These are phyloP conservation scores for Rhododendron simsii DNA, from an alignment of 148 eudicot species.

Conservation along the genomic window DNA sequence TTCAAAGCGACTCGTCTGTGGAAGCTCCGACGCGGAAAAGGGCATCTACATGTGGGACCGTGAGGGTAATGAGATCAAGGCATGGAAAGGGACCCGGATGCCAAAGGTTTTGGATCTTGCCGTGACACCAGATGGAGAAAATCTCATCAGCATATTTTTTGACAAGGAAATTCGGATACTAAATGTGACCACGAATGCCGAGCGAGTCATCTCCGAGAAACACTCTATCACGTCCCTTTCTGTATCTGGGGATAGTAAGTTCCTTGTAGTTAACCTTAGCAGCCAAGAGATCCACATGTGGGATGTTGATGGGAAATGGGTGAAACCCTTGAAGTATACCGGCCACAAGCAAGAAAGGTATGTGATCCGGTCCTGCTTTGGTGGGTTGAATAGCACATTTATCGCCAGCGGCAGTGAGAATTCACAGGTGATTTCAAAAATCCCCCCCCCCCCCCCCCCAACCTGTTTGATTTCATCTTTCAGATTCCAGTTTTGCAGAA, in stretches of 20 bases:
- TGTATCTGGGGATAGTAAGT: slow-evolving; percentile 62
- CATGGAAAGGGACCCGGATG: slow-evolving; percentile 91
- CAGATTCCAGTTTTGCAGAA: not conserved
- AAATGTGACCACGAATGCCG: slow-evolving; percentile 53
- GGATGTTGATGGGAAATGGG: slow-evolving; percentile 71
- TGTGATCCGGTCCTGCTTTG: slow-evolving; percentile 91
- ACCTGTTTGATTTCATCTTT: not conserved
- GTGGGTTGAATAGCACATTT: slow-evolving; percentile 66
- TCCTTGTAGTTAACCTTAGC: slow-evolving; percentile 69
- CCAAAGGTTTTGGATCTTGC: slow-evolving; percentile 84
- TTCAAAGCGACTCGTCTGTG: slow-evolving; percentile 76
- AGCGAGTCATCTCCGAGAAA: slow-evolving; percentile 69
- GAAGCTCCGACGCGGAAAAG: slow-evolving; percentile 76
- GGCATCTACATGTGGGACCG: slow-evolving; percentile 91
- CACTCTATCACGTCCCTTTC: slow-evolving; percentile 76
- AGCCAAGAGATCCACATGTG: slow-evolving; percentile 96
- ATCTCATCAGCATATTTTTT: slow-evolving; percentile 64
- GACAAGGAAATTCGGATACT: slow-evolving; percentile 74
- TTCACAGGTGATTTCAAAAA: slow-evolving; percentile 49
- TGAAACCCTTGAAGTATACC: slow-evolving; percentile 53
- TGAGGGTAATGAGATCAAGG: slow-evolving; percentile 81
- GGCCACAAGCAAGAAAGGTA: slow-evolving; percentile 83
- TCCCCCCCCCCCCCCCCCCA: not conserved
- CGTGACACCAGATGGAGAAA: slow-evolving; percentile 74
- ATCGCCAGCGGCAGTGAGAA: slow-evolving; percentile 96